phyloP scores from a whole-genome alignment of 1,139 yeast species.

The Debaryomyces subglobosus region DNA sequence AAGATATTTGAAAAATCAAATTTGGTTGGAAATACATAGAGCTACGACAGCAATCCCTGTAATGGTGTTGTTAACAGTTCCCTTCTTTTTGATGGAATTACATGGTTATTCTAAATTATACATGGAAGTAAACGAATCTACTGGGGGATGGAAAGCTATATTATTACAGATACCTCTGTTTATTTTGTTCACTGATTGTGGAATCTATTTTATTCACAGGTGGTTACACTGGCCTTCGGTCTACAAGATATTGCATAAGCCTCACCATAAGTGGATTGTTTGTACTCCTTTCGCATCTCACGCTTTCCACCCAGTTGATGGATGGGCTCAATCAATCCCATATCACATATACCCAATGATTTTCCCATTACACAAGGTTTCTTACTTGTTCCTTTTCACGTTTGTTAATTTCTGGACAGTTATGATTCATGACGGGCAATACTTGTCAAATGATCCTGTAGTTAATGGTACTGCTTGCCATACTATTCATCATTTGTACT shows the following conservation, averaged over 20 bases:
- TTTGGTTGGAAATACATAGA: slow-evolving; percentile 75
- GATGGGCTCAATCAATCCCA: slow-evolving; percentile 89
- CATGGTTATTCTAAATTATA: slow-evolving; percentile 83
- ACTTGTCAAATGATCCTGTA: slow-evolving; percentile 88
- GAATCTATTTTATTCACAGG: slow-evolving; percentile 89
- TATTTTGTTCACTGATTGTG: slow-evolving; percentile 89
- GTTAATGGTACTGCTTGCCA: slow-evolving; percentile 98
- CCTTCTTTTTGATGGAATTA: slow-evolving; percentile 85
- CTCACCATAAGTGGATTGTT: slow-evolving; percentile 99
- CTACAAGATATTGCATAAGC: slow-evolving; percentile 87
- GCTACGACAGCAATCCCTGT: slow-evolving; percentile 82
- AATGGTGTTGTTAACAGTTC: slow-evolving; percentile 85
- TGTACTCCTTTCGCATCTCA: slow-evolving; percentile 98
- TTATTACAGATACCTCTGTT: slow-evolving; percentile 72
- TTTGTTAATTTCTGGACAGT: slow-evolving; percentile 98
- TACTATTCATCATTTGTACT: slow-evolving; percentile 93
- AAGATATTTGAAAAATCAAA: slow-evolving; percentile 90
- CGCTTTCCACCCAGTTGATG: slow-evolving; percentile 98
- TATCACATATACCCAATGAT: slow-evolving; percentile 89
- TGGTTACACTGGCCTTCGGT: slow-evolving; percentile 89
- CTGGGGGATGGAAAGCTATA: slow-evolving; percentile 70
- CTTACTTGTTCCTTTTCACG: slow-evolving; percentile 78
- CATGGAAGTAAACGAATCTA: slow-evolving; percentile 61
- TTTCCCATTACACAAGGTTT: slow-evolving; percentile 88
- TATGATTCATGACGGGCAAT: slow-evolving; percentile 97